Percentiles rank a stretch among this genome's conserved stretches.
Conservation (phyloP, 208 protist genomes). For the Wallacemonas sp. region DNA sequence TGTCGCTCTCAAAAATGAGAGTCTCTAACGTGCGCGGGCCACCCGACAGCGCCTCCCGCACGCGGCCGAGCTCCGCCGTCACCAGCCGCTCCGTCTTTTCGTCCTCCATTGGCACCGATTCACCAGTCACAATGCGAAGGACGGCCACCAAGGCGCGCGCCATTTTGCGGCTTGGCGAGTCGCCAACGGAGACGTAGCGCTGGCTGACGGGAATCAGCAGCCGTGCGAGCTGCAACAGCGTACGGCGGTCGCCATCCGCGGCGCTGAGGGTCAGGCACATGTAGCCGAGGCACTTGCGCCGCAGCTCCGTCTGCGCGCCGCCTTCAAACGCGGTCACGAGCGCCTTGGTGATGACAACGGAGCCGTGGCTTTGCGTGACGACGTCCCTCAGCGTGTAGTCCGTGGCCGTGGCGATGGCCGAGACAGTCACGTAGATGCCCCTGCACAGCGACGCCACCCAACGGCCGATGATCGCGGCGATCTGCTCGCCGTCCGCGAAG, state of each 20-base stretch:
- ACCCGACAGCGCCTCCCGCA: conserved; percentile 34
- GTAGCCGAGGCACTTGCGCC: conserved; percentile 79
- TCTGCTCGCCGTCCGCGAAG: conserved; percentile 29
- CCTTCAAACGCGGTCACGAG: conserved; percentile 45
- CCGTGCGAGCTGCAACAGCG: conserved; percentile 16
- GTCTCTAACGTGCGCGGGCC: conserved; percentile 46
- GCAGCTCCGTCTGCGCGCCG: conserved; percentile 78
- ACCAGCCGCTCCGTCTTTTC: conserved; percentile 58
- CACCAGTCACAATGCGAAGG: conserved; percentile 28
- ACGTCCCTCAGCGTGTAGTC: conserved; percentile 65
- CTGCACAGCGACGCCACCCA: conserved; percentile 61
- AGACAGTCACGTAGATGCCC: conserved; percentile 81
- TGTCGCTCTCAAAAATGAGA: conserved; percentile 52
- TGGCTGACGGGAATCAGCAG: conserved; percentile 20
- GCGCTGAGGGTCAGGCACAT: conserved; percentile 63
- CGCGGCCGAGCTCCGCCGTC: conserved; percentile 44
- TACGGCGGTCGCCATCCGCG: conserved; percentile 15
- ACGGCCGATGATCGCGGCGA: conserved; percentile 27
- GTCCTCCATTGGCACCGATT: conserved; percentile 29
- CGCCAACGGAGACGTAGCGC: conserved; percentile 66
- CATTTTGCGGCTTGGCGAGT: conserved; percentile 79
- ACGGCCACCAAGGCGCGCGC: conserved; percentile 70
- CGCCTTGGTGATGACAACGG: conserved; percentile 37
- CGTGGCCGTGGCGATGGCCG: conserved; percentile 70
- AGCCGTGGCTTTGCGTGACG: conserved; percentile 54